These are phyloP conservation scores for Cantharellus anzutake DNA, from an alignment of 768 basidiomycete genomes.

Conservation along the genomic window DNA sequence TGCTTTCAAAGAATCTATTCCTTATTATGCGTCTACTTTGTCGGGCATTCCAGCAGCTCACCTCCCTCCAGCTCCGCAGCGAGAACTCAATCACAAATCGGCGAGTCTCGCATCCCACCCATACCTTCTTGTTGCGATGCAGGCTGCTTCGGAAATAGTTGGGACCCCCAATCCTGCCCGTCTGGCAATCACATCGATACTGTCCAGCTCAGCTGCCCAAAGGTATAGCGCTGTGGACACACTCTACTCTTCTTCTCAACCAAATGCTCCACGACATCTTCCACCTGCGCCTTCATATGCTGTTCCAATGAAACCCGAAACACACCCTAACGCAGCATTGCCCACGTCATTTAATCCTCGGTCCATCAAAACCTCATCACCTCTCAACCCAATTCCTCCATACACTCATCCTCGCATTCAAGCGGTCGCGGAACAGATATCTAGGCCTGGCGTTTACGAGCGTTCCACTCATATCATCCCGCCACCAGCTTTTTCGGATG, in stretches of 20 bases:
- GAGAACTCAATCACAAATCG: slow-evolving; percentile 1
- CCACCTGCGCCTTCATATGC: slow-evolving; percentile 6
- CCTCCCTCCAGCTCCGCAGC: not conserved
- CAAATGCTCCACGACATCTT: not conserved
- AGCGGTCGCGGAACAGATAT: not conserved
- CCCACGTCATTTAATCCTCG: slow-evolving; percentile 3
- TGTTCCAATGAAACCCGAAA: slow-evolving; percentile 3
- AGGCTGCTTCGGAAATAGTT: not conserved
- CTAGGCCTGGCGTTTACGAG: slow-evolving; percentile 2
- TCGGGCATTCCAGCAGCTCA: not conserved
- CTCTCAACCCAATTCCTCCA: slow-evolving; percentile 1
- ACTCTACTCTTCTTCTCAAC: slow-evolving; percentile 1
- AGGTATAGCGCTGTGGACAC: slow-evolving; percentile 7
- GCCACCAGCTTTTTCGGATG: slow-evolving; percentile 2
- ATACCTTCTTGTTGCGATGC: not conserved
- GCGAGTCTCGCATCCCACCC: no score
- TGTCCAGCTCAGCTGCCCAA: slow-evolving; percentile 2
- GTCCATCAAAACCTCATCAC: not conserved
- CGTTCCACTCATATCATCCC: slow-evolving; percentile 2
- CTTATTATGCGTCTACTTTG: not conserved
- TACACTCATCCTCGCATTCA: slow-evolving; percentile 2
- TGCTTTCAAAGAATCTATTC: not conserved
- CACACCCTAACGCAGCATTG: not conserved
- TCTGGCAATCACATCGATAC: slow-evolving; percentile 4
- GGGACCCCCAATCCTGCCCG: slow-evolving; percentile 4